Conservation (phyloP, 148 eudicot species). For the Amaranthus cruentus region DNA sequence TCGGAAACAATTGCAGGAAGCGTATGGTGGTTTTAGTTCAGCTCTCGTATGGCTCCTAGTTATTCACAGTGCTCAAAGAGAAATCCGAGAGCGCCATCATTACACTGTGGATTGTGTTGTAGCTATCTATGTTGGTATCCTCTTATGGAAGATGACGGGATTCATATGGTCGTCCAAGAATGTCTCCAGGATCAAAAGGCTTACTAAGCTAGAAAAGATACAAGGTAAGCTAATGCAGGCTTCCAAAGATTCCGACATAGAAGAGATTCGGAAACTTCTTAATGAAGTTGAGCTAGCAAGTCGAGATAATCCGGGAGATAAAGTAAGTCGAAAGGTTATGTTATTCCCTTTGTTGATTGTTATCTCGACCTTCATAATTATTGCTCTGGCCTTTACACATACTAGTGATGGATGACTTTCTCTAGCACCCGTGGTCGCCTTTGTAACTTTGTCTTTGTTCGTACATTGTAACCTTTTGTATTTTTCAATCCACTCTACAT, state of each 20-base stretch:
- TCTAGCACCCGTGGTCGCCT: background rate
- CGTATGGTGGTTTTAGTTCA: slow-evolving; percentile 92
- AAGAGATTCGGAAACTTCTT: slow-evolving; percentile 69
- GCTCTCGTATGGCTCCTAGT: slow-evolving; percentile 79
- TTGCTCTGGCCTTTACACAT: slow-evolving; percentile 58
- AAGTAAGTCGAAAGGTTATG: slow-evolving; percentile 35
- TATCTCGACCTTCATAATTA: slow-evolving; percentile 57
- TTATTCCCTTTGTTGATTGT: slow-evolving; percentile 66
- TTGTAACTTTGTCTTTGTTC: background rate
- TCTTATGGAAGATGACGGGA: slow-evolving; percentile 87
- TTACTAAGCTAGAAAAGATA: slow-evolving; percentile 62
- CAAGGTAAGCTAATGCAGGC: slow-evolving; percentile 67
- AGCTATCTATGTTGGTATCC: slow-evolving; percentile 90
- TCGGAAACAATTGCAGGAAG: slow-evolving; percentile 57
- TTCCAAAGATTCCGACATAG: slow-evolving; percentile 83
- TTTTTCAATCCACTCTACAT: background rate
- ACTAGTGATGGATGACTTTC: slow-evolving; percentile 66
- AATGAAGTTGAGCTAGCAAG: slow-evolving; percentile 52
- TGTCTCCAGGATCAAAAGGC: slow-evolving; percentile 34
- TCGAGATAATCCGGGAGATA: slow-evolving; percentile 28
- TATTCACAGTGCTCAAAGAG: slow-evolving; percentile 87
- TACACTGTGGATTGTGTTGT: slow-evolving; percentile 76
- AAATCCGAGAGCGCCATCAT: slow-evolving; percentile 91
- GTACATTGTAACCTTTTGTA: background rate
- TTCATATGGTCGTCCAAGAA: slow-evolving; percentile 64